Evolutionary conservation across 2,329 filamentous ascomycete species (phyloP).

Genomic region (Phialophora chinensis): DNA sequence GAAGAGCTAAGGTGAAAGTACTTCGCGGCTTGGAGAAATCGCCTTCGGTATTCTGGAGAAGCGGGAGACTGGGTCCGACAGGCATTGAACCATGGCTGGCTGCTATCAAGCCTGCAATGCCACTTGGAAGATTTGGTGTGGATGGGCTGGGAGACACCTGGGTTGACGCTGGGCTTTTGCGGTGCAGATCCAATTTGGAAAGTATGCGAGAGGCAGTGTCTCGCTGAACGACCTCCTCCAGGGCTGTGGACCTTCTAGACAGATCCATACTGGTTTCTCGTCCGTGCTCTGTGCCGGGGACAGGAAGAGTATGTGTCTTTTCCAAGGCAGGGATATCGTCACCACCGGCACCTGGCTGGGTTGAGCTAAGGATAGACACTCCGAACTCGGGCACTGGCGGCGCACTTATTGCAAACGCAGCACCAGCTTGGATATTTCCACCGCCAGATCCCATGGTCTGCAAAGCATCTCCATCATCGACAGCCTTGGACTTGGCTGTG

Average conservation of each 20-base stretch:
- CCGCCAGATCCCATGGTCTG: constrained; percentile 52
- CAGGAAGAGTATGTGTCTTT: constrained; percentile 66
- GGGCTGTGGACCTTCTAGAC: constrained; percentile 58
- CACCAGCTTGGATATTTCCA: constrained; percentile 59
- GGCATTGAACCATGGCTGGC: constrained; percentile 81
- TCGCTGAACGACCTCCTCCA: constrained; percentile 73
- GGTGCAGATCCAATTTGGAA: constrained; percentile 87
- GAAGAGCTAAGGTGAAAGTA: constrained; percentile 41
- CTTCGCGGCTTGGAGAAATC: constrained; percentile 46
- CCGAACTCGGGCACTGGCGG: constrained; percentile 90
- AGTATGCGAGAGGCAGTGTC: constrained; percentile 89
- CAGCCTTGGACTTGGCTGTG: constrained; percentile 86
- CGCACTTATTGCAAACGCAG: constrained; percentile 90
- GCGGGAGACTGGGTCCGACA: constrained; percentile 57
- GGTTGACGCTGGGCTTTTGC: constrained; percentile 69
- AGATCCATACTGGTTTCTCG: constrained; percentile 77
- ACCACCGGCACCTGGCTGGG: constrained; percentile 55
- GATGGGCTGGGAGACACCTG: constrained; percentile 51
- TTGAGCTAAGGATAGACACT: constrained; percentile 73
- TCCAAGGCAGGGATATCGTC: constrained; percentile 62
- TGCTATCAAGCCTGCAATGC: constrained; percentile 84
- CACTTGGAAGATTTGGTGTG: constrained; percentile 52
- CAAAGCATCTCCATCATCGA: constrained; percentile 71
- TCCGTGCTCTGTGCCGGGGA: constrained; percentile 67
- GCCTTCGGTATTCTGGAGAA: constrained; percentile 46